Conservation (phyloP, 73 alveolate genomes). For the Symbiodinium pilosum region DNA sequence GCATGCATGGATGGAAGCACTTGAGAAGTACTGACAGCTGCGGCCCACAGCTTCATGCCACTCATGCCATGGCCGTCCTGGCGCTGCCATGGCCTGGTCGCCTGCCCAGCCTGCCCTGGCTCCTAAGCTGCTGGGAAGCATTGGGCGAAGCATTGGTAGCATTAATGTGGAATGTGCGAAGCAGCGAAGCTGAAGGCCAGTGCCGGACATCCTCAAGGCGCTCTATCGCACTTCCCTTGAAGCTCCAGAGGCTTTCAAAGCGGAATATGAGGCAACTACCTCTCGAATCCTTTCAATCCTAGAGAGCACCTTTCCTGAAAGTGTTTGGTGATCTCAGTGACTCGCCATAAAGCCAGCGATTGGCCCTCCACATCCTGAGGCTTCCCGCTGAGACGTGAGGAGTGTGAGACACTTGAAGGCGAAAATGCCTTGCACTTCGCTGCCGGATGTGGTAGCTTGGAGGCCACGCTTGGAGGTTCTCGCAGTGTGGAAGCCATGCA, state of each 20-base stretch:
- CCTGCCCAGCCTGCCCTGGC: too few species aligned
- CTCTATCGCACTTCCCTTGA: conserved; percentile 59
- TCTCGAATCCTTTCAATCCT: conserved; percentile 57
- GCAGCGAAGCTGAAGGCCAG: conserved; percentile 35
- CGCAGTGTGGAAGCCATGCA: background rate
- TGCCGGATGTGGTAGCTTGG: conserved; percentile 79
- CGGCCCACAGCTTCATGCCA: too few species aligned
- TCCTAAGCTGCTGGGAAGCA: background rate
- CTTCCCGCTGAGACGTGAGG: background rate
- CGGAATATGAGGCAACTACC: conserved; percentile 76
- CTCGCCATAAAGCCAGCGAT: too few species aligned
- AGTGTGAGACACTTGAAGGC: background rate
- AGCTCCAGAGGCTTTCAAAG: conserved; percentile 85
- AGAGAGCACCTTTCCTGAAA: conserved; percentile 1
- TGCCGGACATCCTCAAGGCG: conserved; percentile 64
- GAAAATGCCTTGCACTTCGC: conserved; percentile 59
- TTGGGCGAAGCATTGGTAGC: background rate
- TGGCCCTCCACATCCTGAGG: background rate
- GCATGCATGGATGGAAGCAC: too few species aligned
- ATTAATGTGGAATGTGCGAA: background rate
- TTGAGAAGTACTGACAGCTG: too few species aligned
- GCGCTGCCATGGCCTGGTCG: background rate
- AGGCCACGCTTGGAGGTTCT: background rate
- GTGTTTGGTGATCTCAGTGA: too few species aligned
- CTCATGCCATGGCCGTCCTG: too few species aligned